Evolutionary conservation across 768 basidiomycete species (phyloP).

Genomic region (Hericium erinaceus): DNA sequence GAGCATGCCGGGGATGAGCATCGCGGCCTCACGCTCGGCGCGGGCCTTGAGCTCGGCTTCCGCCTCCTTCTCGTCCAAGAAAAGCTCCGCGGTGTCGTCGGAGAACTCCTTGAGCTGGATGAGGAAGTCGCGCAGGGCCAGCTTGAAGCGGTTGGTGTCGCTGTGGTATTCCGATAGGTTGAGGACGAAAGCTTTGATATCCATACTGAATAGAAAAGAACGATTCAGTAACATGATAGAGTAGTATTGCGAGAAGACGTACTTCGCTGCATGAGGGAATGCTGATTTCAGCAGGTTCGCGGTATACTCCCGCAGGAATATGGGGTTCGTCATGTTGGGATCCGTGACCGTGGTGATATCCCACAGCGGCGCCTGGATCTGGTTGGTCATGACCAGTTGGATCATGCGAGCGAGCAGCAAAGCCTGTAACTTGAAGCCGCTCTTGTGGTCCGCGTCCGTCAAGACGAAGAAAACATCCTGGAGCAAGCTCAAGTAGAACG

Average conservation of each 20-base stretch:
- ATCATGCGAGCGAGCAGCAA: constrained; percentile 89
- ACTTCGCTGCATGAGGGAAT: constrained; percentile 90
- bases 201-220: constrained; percentile 35
- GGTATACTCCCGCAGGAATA: constrained; percentile 79
- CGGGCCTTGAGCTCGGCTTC: constrained; percentile 71
- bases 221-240: constrained; percentile 3
- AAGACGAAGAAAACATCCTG: constrained; percentile 97
- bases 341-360: constrained; percentile 68
- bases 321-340: constrained; percentile 63
- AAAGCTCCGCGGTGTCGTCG: constrained; percentile 87
- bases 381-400: constrained; percentile 78
- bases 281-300: constrained; percentile 79
- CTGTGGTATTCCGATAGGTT: constrained; percentile 63
- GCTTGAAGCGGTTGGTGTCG: constrained; percentile 87
- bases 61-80: constrained; percentile 88
- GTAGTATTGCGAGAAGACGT: constrained; percentile 20
- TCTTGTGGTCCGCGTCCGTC: constrained; percentile 98
- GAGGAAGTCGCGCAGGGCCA: constrained; percentile 92
- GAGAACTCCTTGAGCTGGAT: constrained; percentile 98
- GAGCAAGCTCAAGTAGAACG: constrained; percentile 86
- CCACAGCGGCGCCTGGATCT: constrained; percentile 76
- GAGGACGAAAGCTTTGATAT: constrained; percentile 61
- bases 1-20: constrained; percentile 95
- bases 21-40: constrained; percentile 80
- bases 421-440: constrained; percentile 93